Percentiles rank a stretch among this genome's conserved stretches.
These are phyloP conservation scores for Xylaria polymorpha DNA, from an alignment of 2,329 filamentous ascomycete species.

Conservation along the genomic window DNA sequence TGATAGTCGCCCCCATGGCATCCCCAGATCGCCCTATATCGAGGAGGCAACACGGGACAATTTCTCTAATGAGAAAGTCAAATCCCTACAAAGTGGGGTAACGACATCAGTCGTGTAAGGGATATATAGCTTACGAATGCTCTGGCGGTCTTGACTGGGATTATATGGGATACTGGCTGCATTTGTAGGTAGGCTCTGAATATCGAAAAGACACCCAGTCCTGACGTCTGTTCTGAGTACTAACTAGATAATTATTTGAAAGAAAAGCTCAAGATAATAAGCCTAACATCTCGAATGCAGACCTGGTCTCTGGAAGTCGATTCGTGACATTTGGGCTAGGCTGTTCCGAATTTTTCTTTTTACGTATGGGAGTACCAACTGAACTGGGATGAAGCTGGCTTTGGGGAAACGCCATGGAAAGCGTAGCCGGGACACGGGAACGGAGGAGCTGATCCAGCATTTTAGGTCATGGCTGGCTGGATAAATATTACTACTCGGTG, in stretches of 20 bases:
- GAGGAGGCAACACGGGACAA: too few species aligned
- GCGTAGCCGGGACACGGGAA: neutral
- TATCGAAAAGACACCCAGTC: neutral
- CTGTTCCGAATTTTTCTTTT: constrained; percentile 5
- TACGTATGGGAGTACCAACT: neutral
- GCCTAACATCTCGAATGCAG: neutral
- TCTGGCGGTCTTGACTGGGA: neutral
- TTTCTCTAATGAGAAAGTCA: neutral
- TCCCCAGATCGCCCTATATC: too few species aligned
- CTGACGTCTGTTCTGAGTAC: neutral
- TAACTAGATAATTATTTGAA: neutral
- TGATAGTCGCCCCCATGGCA: too few species aligned
- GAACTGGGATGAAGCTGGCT: neutral
- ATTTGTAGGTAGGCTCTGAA: neutral
- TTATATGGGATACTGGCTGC: neutral
- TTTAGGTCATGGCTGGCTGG: neutral
- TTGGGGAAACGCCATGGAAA: neutral
- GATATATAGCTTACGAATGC: neutral
- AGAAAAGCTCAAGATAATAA: neutral
- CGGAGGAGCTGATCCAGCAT: neutral
- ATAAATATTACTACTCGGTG: too few species aligned
- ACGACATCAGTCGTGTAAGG: neutral
- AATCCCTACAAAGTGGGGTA: neutral
- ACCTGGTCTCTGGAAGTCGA: neutral
- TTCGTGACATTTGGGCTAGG: neutral